These are phyloP conservation scores for Coprinopsis sp. DNA, from an alignment of 768 basidiomycete species.

Conservation along the genomic window DNA sequence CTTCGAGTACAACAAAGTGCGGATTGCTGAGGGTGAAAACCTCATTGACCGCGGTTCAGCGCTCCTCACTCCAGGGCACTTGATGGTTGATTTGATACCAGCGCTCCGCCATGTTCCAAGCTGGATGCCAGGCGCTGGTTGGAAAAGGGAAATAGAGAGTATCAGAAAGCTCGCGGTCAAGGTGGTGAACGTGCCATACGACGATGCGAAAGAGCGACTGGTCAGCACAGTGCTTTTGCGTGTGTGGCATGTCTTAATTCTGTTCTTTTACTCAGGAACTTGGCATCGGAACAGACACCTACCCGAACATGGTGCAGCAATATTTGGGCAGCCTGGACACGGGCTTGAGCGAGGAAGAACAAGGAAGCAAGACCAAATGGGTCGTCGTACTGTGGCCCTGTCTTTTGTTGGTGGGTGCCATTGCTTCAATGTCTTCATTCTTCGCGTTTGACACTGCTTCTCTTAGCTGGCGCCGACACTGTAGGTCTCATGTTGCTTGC, in stretches of 20 bases:
- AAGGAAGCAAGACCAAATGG: too few relatives aligned
- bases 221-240: background rate
- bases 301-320: conserved; percentile 1
- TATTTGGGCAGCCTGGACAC: too few relatives aligned
- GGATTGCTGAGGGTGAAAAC: background rate
- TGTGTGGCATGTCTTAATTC: background rate
- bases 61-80: conserved; percentile 2
- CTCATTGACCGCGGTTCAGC: background rate
- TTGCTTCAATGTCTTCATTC: too few relatives aligned
- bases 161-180: background rate
- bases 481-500: background rate
- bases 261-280: background rate
- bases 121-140: conserved; percentile 10
- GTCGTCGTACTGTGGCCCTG: background rate
- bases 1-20: background rate
- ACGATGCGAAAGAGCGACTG: conserved; percentile 4
- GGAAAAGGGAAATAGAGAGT: background rate
- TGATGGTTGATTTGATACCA: conserved; percentile 3
- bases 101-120: conserved; percentile 1
- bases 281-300: background rate
- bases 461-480: conserved; percentile 4
- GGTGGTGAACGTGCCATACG: background rate
- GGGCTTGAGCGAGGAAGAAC: too few relatives aligned
- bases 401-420: background rate
- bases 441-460: background rate